A percentile compares a stretch with the other conserved stretches of the same genome.
Conservation (phyloP, 2,329 filamentous ascomycete genomes). For the Venturia aucupariae region DNA sequence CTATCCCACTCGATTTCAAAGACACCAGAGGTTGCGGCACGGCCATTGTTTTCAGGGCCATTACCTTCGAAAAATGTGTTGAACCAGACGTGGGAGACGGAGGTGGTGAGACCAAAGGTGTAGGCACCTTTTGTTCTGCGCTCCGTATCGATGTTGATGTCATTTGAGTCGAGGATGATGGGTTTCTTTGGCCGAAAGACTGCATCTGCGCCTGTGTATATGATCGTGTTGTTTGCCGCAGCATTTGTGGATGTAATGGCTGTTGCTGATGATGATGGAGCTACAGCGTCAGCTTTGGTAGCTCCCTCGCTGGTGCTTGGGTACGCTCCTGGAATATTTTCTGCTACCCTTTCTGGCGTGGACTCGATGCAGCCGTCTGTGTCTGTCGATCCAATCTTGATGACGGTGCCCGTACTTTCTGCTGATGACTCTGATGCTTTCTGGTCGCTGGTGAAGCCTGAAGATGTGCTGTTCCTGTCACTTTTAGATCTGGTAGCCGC, state of each 20-base stretch:
- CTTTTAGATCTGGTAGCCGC: not conserved
- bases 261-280: not conserved
- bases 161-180: constrained; percentile 66
- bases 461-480: not conserved
- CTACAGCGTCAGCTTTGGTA: not conserved
- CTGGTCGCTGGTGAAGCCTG: not conserved
- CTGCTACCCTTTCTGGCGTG: not conserved
- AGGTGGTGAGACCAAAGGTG: constrained; percentile 69
- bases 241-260: not conserved
- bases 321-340: not conserved
- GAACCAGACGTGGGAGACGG: constrained; percentile 94
- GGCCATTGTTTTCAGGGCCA: constrained; percentile 60
- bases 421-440: not conserved
- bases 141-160: constrained; percentile 86
- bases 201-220: constrained; percentile 44
- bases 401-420: not conserved
- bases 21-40: constrained; percentile 58
- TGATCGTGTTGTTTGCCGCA: not conserved
- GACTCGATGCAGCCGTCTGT: not conserved
- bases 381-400: not conserved
- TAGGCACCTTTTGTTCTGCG: constrained; percentile 46
- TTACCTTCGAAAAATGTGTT: constrained; percentile 86
- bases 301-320: not conserved
- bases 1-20: constrained; percentile 65
- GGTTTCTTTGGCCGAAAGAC: constrained; percentile 65